Conservation (phyloP, 805 yeast genomes). For the Wickerhamiella brachini region DNA sequence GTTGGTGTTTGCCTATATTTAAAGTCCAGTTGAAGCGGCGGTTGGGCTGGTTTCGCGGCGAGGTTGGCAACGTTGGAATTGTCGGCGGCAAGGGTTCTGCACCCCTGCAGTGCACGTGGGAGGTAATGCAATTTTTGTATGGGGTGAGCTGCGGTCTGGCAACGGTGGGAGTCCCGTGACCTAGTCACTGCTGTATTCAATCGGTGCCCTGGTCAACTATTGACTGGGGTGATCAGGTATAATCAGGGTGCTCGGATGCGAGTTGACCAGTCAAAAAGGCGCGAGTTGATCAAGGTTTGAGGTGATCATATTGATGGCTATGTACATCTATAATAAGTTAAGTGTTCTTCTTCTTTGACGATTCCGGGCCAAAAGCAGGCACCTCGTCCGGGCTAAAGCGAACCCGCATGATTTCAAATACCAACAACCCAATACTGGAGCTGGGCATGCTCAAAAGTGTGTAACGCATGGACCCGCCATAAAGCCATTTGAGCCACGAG, state of each 20-base stretch:
- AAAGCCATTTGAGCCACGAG: conserved; percentile 52
- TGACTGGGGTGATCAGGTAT: too few species aligned
- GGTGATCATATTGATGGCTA: background rate
- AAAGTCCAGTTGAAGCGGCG: too few species aligned
- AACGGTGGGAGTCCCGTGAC: background rate
- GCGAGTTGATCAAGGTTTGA: background rate
- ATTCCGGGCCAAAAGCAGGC: background rate
- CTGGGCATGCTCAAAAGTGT: conserved; percentile 74
- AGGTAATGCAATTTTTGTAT: background rate
- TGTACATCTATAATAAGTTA: background rate
- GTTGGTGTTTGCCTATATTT: background rate
- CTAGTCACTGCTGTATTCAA: too few species aligned
- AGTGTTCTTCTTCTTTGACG: background rate
- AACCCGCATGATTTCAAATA: conserved; percentile 64
- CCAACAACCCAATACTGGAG: conserved; percentile 72
- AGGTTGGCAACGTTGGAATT: too few species aligned
- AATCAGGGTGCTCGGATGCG: too few species aligned
- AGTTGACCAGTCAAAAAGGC: too few species aligned
- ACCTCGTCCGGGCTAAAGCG: conserved; percentile 4
- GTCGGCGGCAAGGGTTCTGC: background rate
- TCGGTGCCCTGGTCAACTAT: too few species aligned
- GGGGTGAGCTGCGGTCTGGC: background rate
- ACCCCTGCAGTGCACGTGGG: background rate
- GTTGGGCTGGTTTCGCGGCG: too few species aligned
- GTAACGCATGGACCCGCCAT: conserved; percentile 62